Evolutionary conservation across 441 rosid species (phyloP), one percentile per base, ranked within the genome.

Genomic region (Pelargonium myrrhifolium): DNA sequence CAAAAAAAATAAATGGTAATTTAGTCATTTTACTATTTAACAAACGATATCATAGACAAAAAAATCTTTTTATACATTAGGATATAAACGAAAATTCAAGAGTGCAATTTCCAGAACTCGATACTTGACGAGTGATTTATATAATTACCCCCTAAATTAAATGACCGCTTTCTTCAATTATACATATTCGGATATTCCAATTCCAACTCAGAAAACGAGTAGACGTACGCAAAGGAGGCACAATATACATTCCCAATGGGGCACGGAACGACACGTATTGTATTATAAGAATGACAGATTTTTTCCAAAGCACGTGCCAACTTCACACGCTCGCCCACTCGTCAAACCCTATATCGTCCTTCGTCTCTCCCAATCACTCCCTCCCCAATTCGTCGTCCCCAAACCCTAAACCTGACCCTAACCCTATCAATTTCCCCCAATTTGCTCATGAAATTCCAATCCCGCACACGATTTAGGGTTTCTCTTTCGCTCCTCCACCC

Each of bases 391-490:
- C 62, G 43, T 68, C 35, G 40, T 69, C 56, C 24, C 49, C 78
- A 73, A 76, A 72, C 76, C 82, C 84, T 68, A 81, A 51, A 51
- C 58, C 58, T n/a, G 58, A 74, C 78, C 78, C 73, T 75, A 69
- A 66, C 62, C 24, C 55, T 18, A 18, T 11, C 17, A 53, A 14
- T 3, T n/a, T 49, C 0, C 17, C 55, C 11, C 28, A 12, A 68
- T 64, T 4, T 45, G 42, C 66, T 8, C 77, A 79, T 79, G 79
- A 65, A 75, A 61, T 66, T 45, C 47, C 14, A 18, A 20, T 58
- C 47, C 31, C 37, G n/a, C 20, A 18, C 47, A 26, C 64, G 58
- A 51, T 51, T 51, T 51, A 1, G 15, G 20, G 58, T 17, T 51
- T 17, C 58, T 51, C 58, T 51, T n/a, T 18, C 20, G 58, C 17